Conservation (phyloP, 805 yeast species). For the Candida gorgasii region DNA sequence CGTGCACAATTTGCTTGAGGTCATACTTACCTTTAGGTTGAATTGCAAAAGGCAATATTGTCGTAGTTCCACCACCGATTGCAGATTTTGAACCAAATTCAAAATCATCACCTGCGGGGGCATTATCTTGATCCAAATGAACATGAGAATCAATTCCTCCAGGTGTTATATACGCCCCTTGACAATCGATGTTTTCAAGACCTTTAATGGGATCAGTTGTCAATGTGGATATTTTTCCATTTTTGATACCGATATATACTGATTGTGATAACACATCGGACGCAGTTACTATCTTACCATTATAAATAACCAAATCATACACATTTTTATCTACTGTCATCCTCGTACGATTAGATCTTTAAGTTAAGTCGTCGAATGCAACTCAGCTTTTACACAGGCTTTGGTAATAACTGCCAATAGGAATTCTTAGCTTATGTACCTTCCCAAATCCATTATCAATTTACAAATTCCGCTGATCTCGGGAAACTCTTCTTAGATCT, state of each 20-base stretch:
- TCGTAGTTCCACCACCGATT: conserved; percentile 52
- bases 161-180: conserved; percentile 50
- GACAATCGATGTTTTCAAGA: conserved; percentile 40
- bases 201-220: conserved; percentile 29
- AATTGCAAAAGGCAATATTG: conserved; percentile 48
- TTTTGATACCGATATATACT: conserved; percentile 41
- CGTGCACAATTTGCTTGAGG: conserved; percentile 22
- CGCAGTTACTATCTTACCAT: conserved; percentile 32
- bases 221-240: conserved; percentile 39
- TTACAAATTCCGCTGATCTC: background rate
- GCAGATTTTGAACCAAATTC: conserved; percentile 47
- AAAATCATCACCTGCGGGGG: conserved; percentile 46
- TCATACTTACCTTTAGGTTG: conserved; percentile 35
- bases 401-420: no score
- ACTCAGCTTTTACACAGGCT: no score
- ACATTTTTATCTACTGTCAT: no score
- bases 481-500: background rate
- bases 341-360: no score
- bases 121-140: conserved; percentile 43
- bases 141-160: conserved; percentile 56
- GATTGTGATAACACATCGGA: conserved; percentile 31
- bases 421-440: background rate
- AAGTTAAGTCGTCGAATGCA: no score
- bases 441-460: background rate
- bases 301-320: conserved; percentile 26